Conservation (phyloP, 2,329 filamentous ascomycete species). For the Laburnicola sp. region DNA sequence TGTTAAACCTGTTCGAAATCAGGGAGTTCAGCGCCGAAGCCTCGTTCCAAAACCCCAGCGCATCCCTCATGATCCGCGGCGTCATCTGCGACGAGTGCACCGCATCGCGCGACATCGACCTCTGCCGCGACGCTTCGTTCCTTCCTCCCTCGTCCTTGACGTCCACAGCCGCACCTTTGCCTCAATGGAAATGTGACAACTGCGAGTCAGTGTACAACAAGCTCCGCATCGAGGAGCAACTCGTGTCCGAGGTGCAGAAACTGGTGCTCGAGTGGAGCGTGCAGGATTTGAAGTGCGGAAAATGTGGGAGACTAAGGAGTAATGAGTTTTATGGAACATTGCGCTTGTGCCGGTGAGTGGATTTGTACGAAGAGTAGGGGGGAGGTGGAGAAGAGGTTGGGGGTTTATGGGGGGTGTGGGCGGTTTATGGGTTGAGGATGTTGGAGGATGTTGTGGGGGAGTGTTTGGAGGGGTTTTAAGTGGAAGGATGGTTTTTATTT, state of each 20-base stretch:
- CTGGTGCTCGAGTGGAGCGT: constrained; percentile 78
- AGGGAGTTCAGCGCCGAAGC: constrained; percentile 89
- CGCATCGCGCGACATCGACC: constrained; percentile 81
- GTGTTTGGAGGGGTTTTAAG: constrained; percentile 55
- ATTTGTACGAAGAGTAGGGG: constrained; percentile 68
- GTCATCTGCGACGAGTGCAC: constrained; percentile 91
- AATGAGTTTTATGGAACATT: constrained; percentile 98
- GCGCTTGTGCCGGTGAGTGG: constrained; percentile 89
- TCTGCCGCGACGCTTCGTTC: constrained; percentile 86
- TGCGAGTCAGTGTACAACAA: constrained; percentile 77
- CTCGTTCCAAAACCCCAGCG: constrained; percentile 83
- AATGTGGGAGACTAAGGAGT: constrained; percentile 66
- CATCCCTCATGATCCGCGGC: constrained; percentile 71
- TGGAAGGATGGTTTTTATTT: no score
- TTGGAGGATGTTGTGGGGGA: constrained; percentile 73
- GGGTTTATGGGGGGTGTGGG: constrained; percentile 75
- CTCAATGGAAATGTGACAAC: constrained; percentile 72
- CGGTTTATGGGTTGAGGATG: constrained; percentile 81
- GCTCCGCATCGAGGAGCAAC: constrained; percentile 79
- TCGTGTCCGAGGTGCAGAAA: constrained; percentile 76
- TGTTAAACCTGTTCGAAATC: constrained; percentile 88
- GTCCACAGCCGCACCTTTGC: constrained; percentile 57
- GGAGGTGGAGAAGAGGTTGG: constrained; percentile 66
- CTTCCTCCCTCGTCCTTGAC: constrained; percentile 60
- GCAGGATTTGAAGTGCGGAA: constrained; percentile 87